Evolutionary conservation across 768 basidiomycete genomes (phyloP).

Genomic region (Roridomyces roridus): DNA sequence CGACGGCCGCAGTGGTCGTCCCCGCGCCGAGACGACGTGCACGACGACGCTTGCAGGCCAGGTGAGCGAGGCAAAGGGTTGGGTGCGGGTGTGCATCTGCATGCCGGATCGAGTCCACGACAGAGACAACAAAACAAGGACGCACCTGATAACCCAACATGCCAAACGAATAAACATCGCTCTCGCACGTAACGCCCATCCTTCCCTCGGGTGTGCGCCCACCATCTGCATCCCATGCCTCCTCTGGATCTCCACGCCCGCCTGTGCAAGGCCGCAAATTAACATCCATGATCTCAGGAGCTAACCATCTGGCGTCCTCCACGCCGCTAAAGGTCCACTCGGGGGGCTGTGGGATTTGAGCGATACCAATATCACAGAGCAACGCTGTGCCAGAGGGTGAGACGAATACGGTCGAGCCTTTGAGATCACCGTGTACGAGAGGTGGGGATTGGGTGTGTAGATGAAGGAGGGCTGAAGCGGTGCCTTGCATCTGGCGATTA

Average conservation of each 20-base stretch:
- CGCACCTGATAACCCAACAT: slow-evolving; percentile 39
- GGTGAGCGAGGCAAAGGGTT: slow-evolving; percentile 6
- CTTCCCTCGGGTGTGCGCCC: slow-evolving; percentile 1
- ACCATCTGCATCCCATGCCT: neutral
- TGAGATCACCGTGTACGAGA: slow-evolving; percentile 50
- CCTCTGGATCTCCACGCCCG: slow-evolving; percentile 1
- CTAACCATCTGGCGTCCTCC: slow-evolving; percentile 35
- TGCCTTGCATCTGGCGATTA: slow-evolving; percentile 46
- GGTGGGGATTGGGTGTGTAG: slow-evolving; percentile 45
- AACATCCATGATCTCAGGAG: slow-evolving; percentile 34
- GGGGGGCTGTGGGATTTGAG: slow-evolving; percentile 36
- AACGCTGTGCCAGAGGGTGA: slow-evolving; percentile 35
- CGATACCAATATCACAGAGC: slow-evolving; percentile 41
- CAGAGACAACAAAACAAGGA: neutral
- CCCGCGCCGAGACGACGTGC: slow-evolving; percentile 4
- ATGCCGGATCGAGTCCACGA: too few species aligned
- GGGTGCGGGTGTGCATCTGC: slow-evolving; percentile 19
- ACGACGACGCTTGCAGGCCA: slow-evolving; percentile 13
- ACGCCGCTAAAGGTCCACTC: slow-evolving; percentile 30
- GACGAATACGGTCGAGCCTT: slow-evolving; percentile 43
- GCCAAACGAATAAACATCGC: slow-evolving; percentile 39
- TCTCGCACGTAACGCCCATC: slow-evolving; percentile 18
- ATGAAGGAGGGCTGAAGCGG: slow-evolving; percentile 43
- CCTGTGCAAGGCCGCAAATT: neutral
- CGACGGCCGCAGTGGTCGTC: slow-evolving; percentile 4